These are phyloP conservation scores for Saccharomyces pastorianus DNA, from an alignment of 1,139 yeast species.

Conservation along the genomic window DNA sequence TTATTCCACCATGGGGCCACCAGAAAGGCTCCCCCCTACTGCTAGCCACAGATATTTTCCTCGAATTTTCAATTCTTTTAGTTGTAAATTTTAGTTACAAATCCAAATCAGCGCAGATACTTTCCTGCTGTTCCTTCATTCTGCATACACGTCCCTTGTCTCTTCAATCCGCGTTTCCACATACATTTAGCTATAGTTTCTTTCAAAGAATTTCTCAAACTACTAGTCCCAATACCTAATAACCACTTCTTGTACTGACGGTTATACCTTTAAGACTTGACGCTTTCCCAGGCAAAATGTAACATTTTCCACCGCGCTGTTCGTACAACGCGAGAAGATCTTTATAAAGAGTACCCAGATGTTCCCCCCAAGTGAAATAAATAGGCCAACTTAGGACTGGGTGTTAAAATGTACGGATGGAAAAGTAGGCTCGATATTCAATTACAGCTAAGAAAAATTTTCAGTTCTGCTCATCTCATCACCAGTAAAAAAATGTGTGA, in stretches of 20 bases:
- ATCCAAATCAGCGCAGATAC: not conserved
- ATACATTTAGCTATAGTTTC: slow-evolving; percentile 17
- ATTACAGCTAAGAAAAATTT: slow-evolving; percentile 8
- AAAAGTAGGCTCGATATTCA: not conserved
- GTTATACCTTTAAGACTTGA: not conserved
- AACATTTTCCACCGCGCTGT: not conserved
- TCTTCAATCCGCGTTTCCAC: slow-evolving; percentile 5
- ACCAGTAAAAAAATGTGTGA: not conserved
- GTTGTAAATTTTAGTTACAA: not conserved
- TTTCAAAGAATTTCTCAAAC: not conserved
- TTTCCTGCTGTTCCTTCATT: not conserved
- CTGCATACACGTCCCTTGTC: not conserved
- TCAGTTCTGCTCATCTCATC: slow-evolving; percentile 16
- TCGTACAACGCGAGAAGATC: not conserved
- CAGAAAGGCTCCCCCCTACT: not conserved
- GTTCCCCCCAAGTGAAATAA: not conserved
- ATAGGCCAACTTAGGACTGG: not conserved
- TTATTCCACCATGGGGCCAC: not conserved
- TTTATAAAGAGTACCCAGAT: too few species aligned
- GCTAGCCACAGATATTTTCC: not conserved
- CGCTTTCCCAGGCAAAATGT: not conserved
- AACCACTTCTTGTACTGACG: not conserved
- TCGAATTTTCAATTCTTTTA: not conserved
- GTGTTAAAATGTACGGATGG: slow-evolving; percentile 3
- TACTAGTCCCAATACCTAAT: not conserved